Evolutionary conservation across 1,284 basidiomycete species (phyloP).

Genomic region (Cutaneotrichosporon dermatis): DNA sequence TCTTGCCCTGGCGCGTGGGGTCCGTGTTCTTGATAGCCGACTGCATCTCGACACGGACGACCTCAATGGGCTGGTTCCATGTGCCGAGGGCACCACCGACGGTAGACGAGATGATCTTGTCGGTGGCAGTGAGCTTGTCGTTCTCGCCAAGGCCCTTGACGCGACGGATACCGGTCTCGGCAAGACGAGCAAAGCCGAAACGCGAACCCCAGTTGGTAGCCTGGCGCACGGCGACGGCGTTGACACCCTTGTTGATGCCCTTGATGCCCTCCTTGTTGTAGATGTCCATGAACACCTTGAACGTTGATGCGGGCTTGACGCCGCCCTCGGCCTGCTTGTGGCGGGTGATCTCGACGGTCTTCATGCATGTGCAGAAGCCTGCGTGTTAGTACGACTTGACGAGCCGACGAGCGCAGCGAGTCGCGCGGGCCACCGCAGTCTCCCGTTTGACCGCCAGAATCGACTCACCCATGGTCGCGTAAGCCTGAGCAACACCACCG

Average conservation of each 20-base stretch:
- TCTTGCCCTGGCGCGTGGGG: conserved; percentile 74
- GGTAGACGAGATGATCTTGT: conserved; percentile 86
- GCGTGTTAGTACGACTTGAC: neutral
- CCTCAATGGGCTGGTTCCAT: conserved; percentile 99
- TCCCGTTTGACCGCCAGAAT: too few relatives aligned
- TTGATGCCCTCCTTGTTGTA: conserved; percentile 87
- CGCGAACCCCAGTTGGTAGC: conserved; percentile 99
- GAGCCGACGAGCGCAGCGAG: neutral
- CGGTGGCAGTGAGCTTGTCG: conserved; percentile 69
- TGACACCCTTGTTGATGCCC: conserved; percentile 99
- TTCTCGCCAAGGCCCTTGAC: conserved; percentile 58
- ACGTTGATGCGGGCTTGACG: conserved; percentile 85
- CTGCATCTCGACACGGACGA: conserved; percentile 72
- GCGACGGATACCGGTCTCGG: conserved; percentile 75
- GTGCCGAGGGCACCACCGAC: conserved; percentile 92
- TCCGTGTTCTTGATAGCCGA: conserved; percentile 82
- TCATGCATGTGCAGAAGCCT: conserved; percentile 99
- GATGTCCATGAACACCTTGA: conserved; percentile 90
- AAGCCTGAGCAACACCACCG: conserved; percentile 95
- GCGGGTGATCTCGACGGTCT: conserved; percentile 96
- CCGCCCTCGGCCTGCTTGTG: conserved; percentile 91
- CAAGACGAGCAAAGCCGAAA: conserved; percentile 95
- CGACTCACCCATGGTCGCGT: conserved; percentile 98
- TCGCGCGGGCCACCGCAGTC: too few relatives aligned
- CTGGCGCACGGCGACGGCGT: conserved; percentile 94